Base-by-base conservation (phyloP, 2,329 filamentous ascomycete genomes). In the Fusarium subglutinans region DNA sequence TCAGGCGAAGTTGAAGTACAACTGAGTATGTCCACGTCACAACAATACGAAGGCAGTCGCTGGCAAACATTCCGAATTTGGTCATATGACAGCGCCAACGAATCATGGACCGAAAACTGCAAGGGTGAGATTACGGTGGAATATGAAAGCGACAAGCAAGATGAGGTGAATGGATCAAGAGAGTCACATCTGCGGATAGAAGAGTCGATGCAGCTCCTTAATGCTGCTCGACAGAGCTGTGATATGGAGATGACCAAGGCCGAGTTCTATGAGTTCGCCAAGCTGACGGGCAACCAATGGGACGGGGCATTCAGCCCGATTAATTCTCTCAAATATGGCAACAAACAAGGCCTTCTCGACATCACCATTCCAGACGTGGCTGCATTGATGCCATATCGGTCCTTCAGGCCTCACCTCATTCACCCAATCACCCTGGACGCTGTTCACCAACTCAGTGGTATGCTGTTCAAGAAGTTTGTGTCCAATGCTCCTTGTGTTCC, bases 401-500 rank as follows among this genome's bases (percentile, higher is more conserved):
- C 61, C 5, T 64, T 61, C 44, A 38, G 38, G 24, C 61, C 55
- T 30, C 61, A 64, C 8, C n/a, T 60, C 8, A 61, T 64, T 17
- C 61, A 64, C 44, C 61, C 61, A 22, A 61, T 50, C 15, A 64
- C 55, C 2, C 55, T 64, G 1, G 61, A 64, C 6, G 61, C 61
- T 61, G 55, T 64, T 24, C 61, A 64, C 9, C 61, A 64, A 30
- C 61, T 64, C 6, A 50, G 55, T 7, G 61, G 61, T 2, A 50
- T 64, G 24, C 55, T 64, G 2, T 64, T 64, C 28, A 64, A 64
- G 55, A 64, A 64, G 13, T 64, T 61, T 28, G 55, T 64, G 18
- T 64, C 61, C 17, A 64, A 64, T 22, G 61, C 61, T n/a, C 61
- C 61, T 24, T 64, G 61, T 6, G 61, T 64, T 2, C 61, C 61